Base-by-base conservation (phyloP, 1,284 basidiomycete species). In the Cutaneotrichosporon arboriforme region DNA sequence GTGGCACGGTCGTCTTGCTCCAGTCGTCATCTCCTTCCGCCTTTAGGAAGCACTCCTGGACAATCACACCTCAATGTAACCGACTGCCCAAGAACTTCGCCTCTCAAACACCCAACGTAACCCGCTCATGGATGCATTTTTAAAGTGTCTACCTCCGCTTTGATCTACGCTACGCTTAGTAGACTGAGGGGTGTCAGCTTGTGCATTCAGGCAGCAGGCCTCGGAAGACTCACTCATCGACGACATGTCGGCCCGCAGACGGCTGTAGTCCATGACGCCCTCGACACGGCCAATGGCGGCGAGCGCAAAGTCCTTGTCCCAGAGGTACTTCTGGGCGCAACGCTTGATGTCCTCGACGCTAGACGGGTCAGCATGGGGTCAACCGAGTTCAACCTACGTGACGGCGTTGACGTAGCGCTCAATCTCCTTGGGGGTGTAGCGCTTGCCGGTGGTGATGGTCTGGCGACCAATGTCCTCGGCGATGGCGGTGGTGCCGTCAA, bases 401-500 rank as follows among this genome's bases (percentile, higher is more conserved):
- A 98, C 89, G 48, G 87, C 84, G 74, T 97, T 90, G 47, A 98
- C 85, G 44, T 90, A 89, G 54, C 82, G 81, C 81, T 97, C 93
- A 63, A 96, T 93, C 78, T 98, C 90, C 74, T 87, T 83, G 48
- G 96, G 94, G 26, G 91, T 90, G 79, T 87, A 81, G 67, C 92
- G 81, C 66, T 82, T 85, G 57, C 96, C 96, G 63, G 85, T 90
- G 35, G 93, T 97, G 61, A 98, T 90, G 59, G 98, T 81, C 77
- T 97, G 94, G 68, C 94, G 81, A 38, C 96, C 96, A 74, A 98
- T 94, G 73, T 98, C 96, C 81, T 99, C 96, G 48, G 96, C 94
- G 63, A 96, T 84, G 57, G 92, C 91, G 44, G 93, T 97, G 35
- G 90, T 88, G 46, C 96, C 94, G 71, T 98, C 96, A 46, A 98